Evolutionary conservation across 352 stramenopile species (phyloP).

Genomic region (Thraustotheca clavata): DNA sequence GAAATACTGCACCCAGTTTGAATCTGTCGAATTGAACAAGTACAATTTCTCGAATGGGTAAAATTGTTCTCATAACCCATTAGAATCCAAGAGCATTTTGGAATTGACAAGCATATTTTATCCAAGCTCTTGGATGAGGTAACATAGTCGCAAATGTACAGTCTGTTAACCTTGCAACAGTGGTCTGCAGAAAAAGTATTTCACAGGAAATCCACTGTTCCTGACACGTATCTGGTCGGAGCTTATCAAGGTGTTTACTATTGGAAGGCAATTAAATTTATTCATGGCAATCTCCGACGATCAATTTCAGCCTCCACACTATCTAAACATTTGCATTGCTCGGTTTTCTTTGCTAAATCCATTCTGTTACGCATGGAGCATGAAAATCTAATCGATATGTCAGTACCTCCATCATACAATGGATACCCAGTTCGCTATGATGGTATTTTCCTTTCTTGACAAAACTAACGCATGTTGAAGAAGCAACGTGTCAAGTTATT

Average conservation of each 20-base stretch:
- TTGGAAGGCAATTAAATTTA: slow-evolving; percentile 28
- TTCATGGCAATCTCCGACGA: slow-evolving; percentile 31
- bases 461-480: neutral
- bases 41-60: neutral
- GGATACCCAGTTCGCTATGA: slow-evolving; percentile 28
- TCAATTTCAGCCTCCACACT: slow-evolving; percentile 24
- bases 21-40: neutral
- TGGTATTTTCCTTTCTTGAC: slow-evolving; percentile 17
- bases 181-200: slow-evolving; percentile 21
- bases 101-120: neutral
- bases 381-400: slow-evolving; percentile 27
- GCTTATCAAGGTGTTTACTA: slow-evolving; percentile 24
- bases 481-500: slow-evolving; percentile 24
- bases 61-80: neutral
- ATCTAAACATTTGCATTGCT: slow-evolving; percentile 20
- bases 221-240: slow-evolving; percentile 18
- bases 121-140: slow-evolving; percentile 21
- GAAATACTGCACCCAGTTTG: slow-evolving; percentile 12
- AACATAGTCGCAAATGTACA: neutral
- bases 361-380: slow-evolving; percentile 32
- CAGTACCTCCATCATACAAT: neutral
- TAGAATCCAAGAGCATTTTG: slow-evolving; percentile 9
- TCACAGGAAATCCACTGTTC: neutral
- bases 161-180: neutral
- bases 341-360: slow-evolving; percentile 19